Evolutionary conservation across 139 green algal species (phyloP), one percentile per base, ranked within the genome.

Genomic region (Pycnococcus provasolii): DNA sequence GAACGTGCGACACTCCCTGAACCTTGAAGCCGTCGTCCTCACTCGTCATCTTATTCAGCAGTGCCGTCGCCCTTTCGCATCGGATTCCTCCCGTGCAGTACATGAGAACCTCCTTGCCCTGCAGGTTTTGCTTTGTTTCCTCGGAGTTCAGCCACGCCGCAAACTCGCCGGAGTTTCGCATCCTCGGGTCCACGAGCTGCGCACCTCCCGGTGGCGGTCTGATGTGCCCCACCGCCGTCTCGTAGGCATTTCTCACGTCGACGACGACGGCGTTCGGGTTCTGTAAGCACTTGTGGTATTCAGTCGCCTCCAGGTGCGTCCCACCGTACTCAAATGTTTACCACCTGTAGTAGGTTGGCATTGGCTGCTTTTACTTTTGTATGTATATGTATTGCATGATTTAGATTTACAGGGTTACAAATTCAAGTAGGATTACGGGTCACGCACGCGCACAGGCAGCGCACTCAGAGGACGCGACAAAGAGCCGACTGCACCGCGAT

Each of bases 41-140:
- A 4, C 47, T 26, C 39, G 45, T 45, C 62, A 68, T 68, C 47
- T 68, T 44, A 26, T 42, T 54, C 26, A 68, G 15, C 62, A 68
- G 3, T 45, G 64, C 64, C 11, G 51, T 57, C 11, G 64, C 64
- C 9, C 64, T 3, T 53, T 74, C 68, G 68, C 68, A 74, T 37
- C 68, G 68, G 45, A 74, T 68, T 41, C 68, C 68, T 3, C 68
- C 68, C 15, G 68, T 74, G 68, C 68, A 74, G 59, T 74, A 74
- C 59, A 74, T 68, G 42, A 74, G 54, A 2, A 74, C 68, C 41
- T 57, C 45, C 60, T 74, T 74, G n/a, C 60, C 60, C 60, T 52
- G 15, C 46, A 73, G 58, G 44, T 71, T 53, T 26, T 63, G 11
- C 65, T 64, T 63, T 11, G 65, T 71, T 13, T 71, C 51, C 52